Evolutionary conservation across 202 grass and related monocot genomes (phyloP).

Genomic region (Elaeis oleifera): DNA sequence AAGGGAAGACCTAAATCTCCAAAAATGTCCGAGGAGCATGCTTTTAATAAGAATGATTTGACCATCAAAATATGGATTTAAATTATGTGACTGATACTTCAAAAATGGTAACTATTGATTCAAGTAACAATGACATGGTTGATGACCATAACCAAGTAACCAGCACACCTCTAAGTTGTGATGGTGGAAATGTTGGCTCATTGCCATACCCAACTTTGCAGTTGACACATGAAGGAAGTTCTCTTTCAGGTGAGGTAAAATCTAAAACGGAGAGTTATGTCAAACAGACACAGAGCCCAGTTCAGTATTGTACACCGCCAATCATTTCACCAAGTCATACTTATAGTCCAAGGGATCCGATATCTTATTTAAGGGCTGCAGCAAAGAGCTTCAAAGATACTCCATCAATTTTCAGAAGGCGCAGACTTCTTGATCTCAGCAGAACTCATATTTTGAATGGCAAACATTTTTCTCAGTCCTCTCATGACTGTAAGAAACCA

Average conservation of each 20-base stretch:
- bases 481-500: background rate
- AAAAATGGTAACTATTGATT: background rate
- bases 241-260: background rate
- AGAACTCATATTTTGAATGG: background rate
- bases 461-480: background rate
- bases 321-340: background rate
- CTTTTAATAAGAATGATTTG: no score
- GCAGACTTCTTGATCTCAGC: background rate
- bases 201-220: background rate
- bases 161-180: background rate
- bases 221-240: background rate
- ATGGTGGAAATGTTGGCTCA: background rate
- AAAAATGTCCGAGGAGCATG: no score
- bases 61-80: no score
- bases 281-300: background rate
- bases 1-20: no score
- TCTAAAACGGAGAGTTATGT: no score
- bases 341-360: background rate
- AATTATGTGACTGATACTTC: background rate
- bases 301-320: background rate
- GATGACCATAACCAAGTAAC: background rate
- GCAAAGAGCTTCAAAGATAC: constrained; percentile 10
- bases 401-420: constrained; percentile 9
- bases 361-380: background rate
- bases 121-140: background rate